Percentiles rank a stretch among this genome's conserved stretches.
Conservation (phyloP, 768 basidiomycete genomes). For the Mycena chlorophos region DNA sequence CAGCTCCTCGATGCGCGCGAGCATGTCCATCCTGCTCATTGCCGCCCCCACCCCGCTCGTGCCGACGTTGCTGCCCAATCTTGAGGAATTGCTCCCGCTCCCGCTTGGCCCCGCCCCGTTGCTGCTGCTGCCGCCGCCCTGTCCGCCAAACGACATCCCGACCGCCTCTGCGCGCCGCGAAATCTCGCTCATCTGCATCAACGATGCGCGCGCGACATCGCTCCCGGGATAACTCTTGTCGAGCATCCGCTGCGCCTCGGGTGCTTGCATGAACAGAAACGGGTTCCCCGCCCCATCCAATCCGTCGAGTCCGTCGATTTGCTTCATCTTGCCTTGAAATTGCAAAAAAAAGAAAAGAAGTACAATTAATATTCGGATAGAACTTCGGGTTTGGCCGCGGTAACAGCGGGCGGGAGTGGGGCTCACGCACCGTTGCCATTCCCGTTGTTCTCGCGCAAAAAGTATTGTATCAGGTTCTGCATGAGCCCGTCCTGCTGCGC, state of each 20-base stretch:
- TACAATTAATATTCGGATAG: conserved; percentile 20
- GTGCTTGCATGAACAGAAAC: conserved; percentile 58
- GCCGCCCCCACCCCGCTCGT: conserved; percentile 23
- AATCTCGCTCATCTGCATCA: conserved; percentile 79
- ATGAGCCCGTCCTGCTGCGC: conserved; percentile 84
- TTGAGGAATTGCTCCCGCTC: no score
- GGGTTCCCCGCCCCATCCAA: conserved; percentile 22
- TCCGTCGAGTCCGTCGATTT: conserved; percentile 9
- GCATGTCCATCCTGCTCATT: conserved; percentile 43
- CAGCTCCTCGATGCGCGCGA: conserved; percentile 56
- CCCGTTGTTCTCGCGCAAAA: conserved; percentile 63
- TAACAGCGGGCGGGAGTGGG: conserved; percentile 19
- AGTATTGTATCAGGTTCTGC: conserved; percentile 80
- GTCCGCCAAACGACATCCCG: conserved; percentile 24
- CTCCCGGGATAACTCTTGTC: conserved; percentile 46
- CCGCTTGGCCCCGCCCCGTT: no score
- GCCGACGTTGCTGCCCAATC: conserved; percentile 14
- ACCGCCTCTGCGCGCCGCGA: conserved; percentile 56
- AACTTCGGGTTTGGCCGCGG: conserved; percentile 10
- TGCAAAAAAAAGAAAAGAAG: conserved; percentile 13
- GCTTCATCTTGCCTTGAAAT: conserved; percentile 22
- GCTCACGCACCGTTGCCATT: conserved; percentile 24
- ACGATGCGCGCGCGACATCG: conserved; percentile 66
- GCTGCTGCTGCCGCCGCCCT: conserved; percentile 8
- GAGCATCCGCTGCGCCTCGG: conserved; percentile 52